A percentile compares a stretch with the other conserved stretches of the same genome.
Conservation (phyloP, 495 filamentous ascomycete species). For the Podospora anserina region DNA sequence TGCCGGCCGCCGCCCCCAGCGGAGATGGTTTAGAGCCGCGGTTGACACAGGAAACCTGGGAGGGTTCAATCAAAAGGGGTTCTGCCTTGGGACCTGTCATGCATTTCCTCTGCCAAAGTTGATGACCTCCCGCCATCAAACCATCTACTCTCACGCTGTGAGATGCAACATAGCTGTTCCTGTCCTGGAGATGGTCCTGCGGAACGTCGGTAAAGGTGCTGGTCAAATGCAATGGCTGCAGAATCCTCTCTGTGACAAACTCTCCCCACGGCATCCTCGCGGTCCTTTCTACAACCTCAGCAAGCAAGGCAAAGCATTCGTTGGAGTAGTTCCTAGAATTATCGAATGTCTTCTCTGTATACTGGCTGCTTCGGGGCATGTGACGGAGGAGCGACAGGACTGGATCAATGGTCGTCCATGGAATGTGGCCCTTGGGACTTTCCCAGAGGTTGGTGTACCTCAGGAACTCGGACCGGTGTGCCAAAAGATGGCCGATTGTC, state of each 20-base stretch:
- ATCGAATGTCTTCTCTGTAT: neutral
- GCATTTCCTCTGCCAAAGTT: neutral
- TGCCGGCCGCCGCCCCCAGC: constrained; percentile 19
- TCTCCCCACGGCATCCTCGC: constrained; percentile 1
- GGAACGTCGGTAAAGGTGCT: constrained; percentile 13
- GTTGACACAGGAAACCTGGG: constrained; percentile 8
- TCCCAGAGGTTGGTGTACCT: constrained; percentile 25
- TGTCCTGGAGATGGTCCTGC: neutral
- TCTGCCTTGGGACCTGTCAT: neutral
- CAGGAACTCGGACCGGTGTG: constrained; percentile 20
- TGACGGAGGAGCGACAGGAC: constrained; percentile 14
- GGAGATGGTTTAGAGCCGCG: neutral
- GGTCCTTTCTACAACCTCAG: constrained; percentile 15
- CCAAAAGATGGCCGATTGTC: constrained; percentile 22
- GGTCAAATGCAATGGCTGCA: constrained; percentile 17
- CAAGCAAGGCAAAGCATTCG: constrained; percentile 20
- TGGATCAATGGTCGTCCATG: constrained; percentile 7
- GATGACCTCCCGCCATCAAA: constrained; percentile 1
- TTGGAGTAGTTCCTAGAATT: constrained; percentile 24
- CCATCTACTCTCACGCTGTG: constrained; percentile 5
- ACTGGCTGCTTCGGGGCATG: constrained; percentile 11
- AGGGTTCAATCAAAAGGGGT: constrained; percentile 7
- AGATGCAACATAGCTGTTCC: constrained; percentile 6
- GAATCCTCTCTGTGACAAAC: constrained; percentile 11
- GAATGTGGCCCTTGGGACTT: constrained; percentile 18